Conservation (phyloP, 306 rosid genomes). For the Benincasa hispida region DNA sequence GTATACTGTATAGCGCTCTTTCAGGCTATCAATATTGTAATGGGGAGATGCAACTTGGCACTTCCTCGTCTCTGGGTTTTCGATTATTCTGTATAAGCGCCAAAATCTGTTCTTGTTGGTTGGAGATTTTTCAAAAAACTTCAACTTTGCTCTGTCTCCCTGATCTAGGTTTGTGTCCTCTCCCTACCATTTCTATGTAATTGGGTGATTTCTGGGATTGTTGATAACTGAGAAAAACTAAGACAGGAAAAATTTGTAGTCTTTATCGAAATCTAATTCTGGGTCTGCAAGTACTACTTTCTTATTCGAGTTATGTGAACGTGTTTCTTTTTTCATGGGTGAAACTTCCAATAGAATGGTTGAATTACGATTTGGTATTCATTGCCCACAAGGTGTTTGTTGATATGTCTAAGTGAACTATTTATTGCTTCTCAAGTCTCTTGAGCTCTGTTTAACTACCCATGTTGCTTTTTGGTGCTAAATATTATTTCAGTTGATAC, state of each 20-base stretch:
- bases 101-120: not conserved
- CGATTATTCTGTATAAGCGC: not conserved
- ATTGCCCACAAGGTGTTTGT: not conserved
- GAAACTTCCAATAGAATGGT: not conserved
- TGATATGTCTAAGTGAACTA: not conserved
- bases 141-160: not conserved
- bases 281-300: not conserved
- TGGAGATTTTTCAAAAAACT: not conserved
- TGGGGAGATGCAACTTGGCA: not conserved
- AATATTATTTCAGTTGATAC: not conserved
- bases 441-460: not conserved
- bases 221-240: not conserved
- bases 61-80: not conserved
- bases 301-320: not conserved
- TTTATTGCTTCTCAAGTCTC: not conserved
- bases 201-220: not conserved
- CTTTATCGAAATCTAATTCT: not conserved
- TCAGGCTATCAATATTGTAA: not conserved
- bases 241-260: not conserved
- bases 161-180: not conserved
- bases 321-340: not conserved
- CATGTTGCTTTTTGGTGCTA: not conserved
- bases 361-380: not conserved
- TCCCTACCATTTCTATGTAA: not conserved
- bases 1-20: not conserved